Base-by-base conservation (phyloP, 495 filamentous ascomycete species). In the Friedmanniomyces simplex region DNA sequence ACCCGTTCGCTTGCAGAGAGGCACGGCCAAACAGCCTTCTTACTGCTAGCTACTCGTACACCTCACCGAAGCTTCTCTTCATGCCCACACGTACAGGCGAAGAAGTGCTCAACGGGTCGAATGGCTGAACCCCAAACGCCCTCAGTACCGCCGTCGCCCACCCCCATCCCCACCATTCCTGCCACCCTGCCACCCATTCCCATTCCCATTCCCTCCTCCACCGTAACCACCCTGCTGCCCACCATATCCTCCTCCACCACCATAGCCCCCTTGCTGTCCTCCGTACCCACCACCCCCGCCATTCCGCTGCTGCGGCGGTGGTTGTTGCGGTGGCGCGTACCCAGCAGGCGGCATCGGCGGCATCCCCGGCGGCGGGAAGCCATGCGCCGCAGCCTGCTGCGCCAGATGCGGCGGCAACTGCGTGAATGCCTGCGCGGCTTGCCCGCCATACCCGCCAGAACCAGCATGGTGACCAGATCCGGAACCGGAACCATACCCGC, bases 351-450 rank as follows among this genome's bases (percentile, higher is more conserved):
- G 26, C 16, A 24, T 18, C 11, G 50, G 22, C 26, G 58, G 51
- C 49, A 59, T 59, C n/a, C 50, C 57, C 3, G 61, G 59, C 26
- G 60, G 63, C 32, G 63, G 48, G 26, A 60, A 60, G 1, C 60
- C 60, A 21, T 59, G 50, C 16, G 56, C 56, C 20, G 59, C 59
- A 18, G 59, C 59, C 47, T 58, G 53, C 51, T 65, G 63, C 4
- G 57, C 45, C 28, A 63, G 43, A 54, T 51, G 50, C 20, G 63
- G 63, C 32, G 59, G 55, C 41, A 66, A 21, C 14, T 56, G 18
- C n/a, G 46, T 39, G 34, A 58, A 54, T 1, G 43, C 48, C 51
- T 25, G 50, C 55, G 21, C 22, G 1, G 22, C 18, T 10, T 45
- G 25, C 7, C 21, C 7, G 20, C 49, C 54, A 25, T 56, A 43